phyloP scores from a whole-genome alignment of 1,139 yeast species.

The Yamadazyma pseudoaaseri region DNA sequence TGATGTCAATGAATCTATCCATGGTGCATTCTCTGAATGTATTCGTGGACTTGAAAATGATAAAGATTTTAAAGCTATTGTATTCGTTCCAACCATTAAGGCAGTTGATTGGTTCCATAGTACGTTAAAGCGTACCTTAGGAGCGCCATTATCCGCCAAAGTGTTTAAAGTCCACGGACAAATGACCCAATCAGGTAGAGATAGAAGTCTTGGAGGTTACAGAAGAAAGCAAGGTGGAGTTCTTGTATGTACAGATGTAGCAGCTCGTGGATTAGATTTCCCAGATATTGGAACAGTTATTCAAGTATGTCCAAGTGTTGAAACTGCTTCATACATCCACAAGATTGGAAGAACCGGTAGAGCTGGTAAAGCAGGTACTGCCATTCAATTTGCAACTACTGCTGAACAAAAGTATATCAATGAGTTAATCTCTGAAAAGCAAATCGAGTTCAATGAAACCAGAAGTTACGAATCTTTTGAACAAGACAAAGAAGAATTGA shows the following conservation, averaged over 20 bases:
- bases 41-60: slow-evolving; percentile 19
- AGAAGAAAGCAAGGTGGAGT: slow-evolving; percentile 51
- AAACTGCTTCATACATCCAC: slow-evolving; percentile 79
- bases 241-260: slow-evolving; percentile 86
- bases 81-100: slow-evolving; percentile 78
- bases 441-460: slow-evolving; percentile 47
- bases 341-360: slow-evolving; percentile 97
- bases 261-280: slow-evolving; percentile 96
- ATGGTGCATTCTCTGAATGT: slow-evolving; percentile 51
- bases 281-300: slow-evolving; percentile 79
- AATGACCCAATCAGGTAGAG: slow-evolving; percentile 64
- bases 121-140: slow-evolving; percentile 17
- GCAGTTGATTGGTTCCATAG: slow-evolving; percentile 51
- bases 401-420: slow-evolving; percentile 48
- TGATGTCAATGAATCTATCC: slow-evolving; percentile 47
- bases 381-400: slow-evolving; percentile 49
- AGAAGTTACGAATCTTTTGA: slow-evolving; percentile 12
- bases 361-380: slow-evolving; percentile 79
- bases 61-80: slow-evolving; percentile 65
- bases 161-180: slow-evolving; percentile 60
- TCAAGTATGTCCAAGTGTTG: slow-evolving; percentile 75
- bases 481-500: slow-evolving; percentile 12
- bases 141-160: slow-evolving; percentile 9
- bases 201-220: slow-evolving; percentile 54
- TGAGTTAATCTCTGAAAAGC: slow-evolving; percentile 43